Conservation (phyloP, 192 early-diverging fungal genomes). For the Obelidium mucronatum region DNA sequence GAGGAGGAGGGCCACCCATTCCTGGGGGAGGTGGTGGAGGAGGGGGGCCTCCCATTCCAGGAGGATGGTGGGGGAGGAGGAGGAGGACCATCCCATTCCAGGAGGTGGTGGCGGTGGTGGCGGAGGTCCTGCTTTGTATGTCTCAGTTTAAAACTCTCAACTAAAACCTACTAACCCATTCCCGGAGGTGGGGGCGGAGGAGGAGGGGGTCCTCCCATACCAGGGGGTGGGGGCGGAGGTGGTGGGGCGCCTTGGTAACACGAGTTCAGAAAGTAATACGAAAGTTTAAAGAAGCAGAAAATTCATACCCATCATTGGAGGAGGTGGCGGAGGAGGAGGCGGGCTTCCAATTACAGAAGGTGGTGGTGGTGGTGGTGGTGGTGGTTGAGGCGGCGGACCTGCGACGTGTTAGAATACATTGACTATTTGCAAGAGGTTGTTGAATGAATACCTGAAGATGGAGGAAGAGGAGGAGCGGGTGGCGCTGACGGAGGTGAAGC, state of each 20-base stretch:
- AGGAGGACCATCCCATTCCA: constrained; percentile 47
- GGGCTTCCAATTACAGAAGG: constrained; percentile 8
- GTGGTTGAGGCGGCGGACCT: neutral
- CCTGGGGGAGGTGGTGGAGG: constrained; percentile 38
- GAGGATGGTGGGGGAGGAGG: constrained; percentile 36
- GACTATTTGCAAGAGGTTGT: neutral
- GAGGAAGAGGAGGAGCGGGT: neutral
- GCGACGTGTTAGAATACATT: neutral
- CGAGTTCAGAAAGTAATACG: constrained; percentile 29
- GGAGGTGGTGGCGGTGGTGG: constrained; percentile 42
- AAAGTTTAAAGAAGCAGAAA: constrained; percentile 18
- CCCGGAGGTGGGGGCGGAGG: constrained; percentile 19
- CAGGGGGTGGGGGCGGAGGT: constrained; percentile 48
- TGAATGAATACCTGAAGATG: neutral
- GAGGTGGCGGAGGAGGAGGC: constrained; percentile 38
- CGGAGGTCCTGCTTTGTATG: neutral
- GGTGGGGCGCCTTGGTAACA: constrained; percentile 32
- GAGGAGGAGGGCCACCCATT: constrained; percentile 36
- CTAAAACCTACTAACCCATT: constrained; percentile 10
- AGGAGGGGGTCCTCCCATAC: constrained; percentile 22
- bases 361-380: constrained; percentile 33
- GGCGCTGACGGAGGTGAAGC: neutral
- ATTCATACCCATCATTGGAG: neutral
- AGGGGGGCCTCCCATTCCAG: constrained; percentile 28
- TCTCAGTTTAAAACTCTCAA: constrained; percentile 12